Conservation (phyloP, 2,329 filamentous ascomycete genomes). For the Curvularia eragrostidis region DNA sequence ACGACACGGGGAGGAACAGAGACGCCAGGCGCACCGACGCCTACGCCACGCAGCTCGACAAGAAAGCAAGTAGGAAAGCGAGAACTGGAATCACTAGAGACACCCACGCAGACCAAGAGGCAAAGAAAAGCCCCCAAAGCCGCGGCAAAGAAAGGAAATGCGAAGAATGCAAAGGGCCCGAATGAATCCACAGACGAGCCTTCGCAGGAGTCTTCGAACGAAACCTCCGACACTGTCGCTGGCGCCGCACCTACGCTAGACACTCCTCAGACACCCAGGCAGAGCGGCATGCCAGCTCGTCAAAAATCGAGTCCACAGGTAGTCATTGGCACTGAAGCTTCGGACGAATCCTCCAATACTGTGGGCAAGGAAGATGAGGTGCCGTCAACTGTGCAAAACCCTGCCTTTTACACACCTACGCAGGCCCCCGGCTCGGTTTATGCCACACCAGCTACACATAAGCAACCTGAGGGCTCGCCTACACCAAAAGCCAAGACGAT, state of each 20-base stretch:
- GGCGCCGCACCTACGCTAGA: constrained; percentile 16
- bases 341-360: constrained; percentile 17
- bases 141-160: constrained; percentile 20
- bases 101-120: constrained; percentile 39
- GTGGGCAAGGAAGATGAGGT: constrained; percentile 19
- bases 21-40: constrained; percentile 29
- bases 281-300: constrained; percentile 23
- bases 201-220: constrained; percentile 21
- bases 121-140: constrained; percentile 30
- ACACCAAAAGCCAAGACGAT: constrained; percentile 29
- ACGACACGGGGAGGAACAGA: constrained; percentile 44
- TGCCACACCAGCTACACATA: constrained; percentile 34
- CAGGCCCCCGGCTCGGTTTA: constrained; percentile 29
- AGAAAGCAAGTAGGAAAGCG: constrained; percentile 37
- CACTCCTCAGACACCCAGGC: constrained; percentile 13
- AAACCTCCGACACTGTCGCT: constrained; percentile 20
- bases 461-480: constrained; percentile 30
- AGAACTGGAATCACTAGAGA: constrained; percentile 38
- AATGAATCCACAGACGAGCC: constrained; percentile 12
- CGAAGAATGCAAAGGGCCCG: background rate
- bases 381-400: constrained; percentile 24
- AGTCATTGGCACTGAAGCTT: constrained; percentile 25
- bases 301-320: constrained; percentile 36
- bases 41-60: constrained; percentile 36
- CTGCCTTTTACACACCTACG: constrained; percentile 33